phyloP scores from a whole-genome alignment of 1,284 basidiomycete species.

The Papiliotrema nemorosa region DNA sequence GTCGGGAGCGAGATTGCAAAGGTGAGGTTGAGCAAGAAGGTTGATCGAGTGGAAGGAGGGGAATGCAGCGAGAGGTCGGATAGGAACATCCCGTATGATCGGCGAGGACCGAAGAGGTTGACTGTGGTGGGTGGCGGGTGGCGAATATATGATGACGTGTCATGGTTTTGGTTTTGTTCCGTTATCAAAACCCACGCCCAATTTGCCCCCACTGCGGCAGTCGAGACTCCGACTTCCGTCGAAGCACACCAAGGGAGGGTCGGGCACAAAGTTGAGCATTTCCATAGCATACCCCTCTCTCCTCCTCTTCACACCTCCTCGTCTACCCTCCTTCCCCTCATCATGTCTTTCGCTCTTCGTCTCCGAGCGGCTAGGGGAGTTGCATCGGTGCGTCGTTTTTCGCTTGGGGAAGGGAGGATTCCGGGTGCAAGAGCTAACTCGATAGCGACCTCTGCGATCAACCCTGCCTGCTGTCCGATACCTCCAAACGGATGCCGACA shows the following conservation, averaged over 20 bases:
- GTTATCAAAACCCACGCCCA: not conserved
- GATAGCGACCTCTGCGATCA: conserved; percentile 28
- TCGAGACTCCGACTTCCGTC: not conserved
- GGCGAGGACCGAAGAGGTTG: not conserved
- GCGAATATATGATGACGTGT: not conserved
- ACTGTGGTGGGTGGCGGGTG: not conserved
- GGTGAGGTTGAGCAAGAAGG: not conserved
- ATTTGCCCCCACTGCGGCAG: not conserved
- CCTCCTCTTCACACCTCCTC: conserved; percentile 1
- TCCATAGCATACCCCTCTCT: not conserved
- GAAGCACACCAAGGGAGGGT: too few relatives aligned
- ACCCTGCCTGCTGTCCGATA: conserved; percentile 34
- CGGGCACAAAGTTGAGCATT: not conserved
- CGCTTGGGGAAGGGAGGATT: too few relatives aligned
- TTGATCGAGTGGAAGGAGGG: too few relatives aligned
- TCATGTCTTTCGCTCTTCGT: conserved; percentile 10
- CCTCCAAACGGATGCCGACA: conserved; percentile 48
- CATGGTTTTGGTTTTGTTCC: not conserved
- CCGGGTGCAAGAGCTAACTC: not conserved
- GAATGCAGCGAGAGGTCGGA: too few relatives aligned
- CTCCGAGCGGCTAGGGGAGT: conserved; percentile 1
- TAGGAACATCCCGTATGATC: too few relatives aligned
- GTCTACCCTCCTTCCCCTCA: not conserved
- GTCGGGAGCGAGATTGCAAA: not conserved
- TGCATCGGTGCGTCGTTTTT: not conserved